Base-by-base conservation (phyloP, 2,329 filamentous ascomycete genomes). In the Fusarium avenaceum region DNA sequence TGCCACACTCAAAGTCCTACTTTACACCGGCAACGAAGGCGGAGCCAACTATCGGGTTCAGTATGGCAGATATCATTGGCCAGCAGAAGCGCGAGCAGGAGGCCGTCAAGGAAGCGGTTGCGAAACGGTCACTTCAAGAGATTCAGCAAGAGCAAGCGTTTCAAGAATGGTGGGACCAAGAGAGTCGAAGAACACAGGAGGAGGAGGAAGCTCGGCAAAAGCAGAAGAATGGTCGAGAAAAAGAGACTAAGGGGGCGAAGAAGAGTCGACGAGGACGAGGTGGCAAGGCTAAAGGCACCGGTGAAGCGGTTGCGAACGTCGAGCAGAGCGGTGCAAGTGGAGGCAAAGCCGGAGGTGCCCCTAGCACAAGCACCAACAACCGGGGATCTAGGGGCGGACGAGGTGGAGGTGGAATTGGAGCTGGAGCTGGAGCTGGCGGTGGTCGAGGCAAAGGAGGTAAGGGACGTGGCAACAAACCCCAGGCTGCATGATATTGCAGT, bases 91-190 rank as follows among this genome's bases (percentile, higher is more conserved):
- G 88, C 10, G 94, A 97, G 76, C 96, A 96, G 75, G 89, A 93
- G 58, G 87, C 88, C 19, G 89, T 96, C 63, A 90, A 89, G 53
- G 94, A 97, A 76, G 93, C 94, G 1, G 90, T 90, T 13, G 92
- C 94, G 3, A 97, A 97, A 80, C 87, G 95, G 57, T 96, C 92
- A 67, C 81, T 99, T 30, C 90, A 96, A 75, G 96, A 98, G 67
- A 99, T 99, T 61, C 96, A 99, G 77, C 89, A 96, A 69, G 96
- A 99, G 79, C 96, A 99, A 76, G 93, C 93, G 51, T 99, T 99
- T 76, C 93, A 97, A 76, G 90, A 96, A 76, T 97, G 94, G 94
- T 97, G 94, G 94, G 93, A 96, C 70, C 89, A 92, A 65, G 94
- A 97, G 78, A 93, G 90, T 72, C 85, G 86, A 62, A 85, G 92